These are phyloP conservation scores for Plasmodium gonderi DNA, from an alignment of 169 alveolate species.

Conservation along the genomic window DNA sequence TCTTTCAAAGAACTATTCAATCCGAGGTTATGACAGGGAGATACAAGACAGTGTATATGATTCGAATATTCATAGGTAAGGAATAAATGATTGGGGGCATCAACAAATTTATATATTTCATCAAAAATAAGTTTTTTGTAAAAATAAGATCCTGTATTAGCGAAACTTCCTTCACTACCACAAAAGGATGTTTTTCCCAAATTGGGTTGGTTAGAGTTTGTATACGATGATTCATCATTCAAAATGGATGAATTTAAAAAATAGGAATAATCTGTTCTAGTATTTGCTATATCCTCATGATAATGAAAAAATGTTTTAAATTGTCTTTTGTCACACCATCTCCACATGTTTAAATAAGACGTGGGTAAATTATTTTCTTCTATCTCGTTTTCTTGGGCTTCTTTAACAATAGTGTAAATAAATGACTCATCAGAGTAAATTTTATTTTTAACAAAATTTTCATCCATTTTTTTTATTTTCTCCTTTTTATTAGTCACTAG, in stretches of 20 bases:
- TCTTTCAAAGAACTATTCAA: conserved; percentile 47
- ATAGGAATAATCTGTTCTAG: not conserved
- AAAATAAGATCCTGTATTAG: not conserved
- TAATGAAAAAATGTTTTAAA: conserved; percentile 67
- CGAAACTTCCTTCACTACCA: not conserved
- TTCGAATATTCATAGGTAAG: conserved; percentile 51
- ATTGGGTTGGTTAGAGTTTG: not conserved
- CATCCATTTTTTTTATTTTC: not conserved
- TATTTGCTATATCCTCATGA: not conserved
- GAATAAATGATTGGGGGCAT: conserved; percentile 53
- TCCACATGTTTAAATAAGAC: conserved; percentile 61
- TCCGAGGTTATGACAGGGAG: conserved; percentile 42
- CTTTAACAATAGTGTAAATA: conserved; percentile 44
- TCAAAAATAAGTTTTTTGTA: conserved; percentile 21
- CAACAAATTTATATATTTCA: conserved; percentile 45
- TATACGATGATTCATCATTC: not conserved
- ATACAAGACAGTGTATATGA: conserved; percentile 18
- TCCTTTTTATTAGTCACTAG: not conserved
- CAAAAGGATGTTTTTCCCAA: not conserved
- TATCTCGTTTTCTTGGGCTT: not conserved
- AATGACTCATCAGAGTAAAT: conserved; percentile 63
- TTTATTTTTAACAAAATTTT: conserved; percentile 24
- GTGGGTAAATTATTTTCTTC: conserved; percentile 22
- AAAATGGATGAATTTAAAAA: not conserved
- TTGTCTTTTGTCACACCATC: conserved; percentile 75